Percentiles rank a stretch among this genome's conserved stretches.
Evolutionary conservation across 768 basidiomycete genomes (phyloP).

Genomic region (Pulveroboletus sp.): DNA sequence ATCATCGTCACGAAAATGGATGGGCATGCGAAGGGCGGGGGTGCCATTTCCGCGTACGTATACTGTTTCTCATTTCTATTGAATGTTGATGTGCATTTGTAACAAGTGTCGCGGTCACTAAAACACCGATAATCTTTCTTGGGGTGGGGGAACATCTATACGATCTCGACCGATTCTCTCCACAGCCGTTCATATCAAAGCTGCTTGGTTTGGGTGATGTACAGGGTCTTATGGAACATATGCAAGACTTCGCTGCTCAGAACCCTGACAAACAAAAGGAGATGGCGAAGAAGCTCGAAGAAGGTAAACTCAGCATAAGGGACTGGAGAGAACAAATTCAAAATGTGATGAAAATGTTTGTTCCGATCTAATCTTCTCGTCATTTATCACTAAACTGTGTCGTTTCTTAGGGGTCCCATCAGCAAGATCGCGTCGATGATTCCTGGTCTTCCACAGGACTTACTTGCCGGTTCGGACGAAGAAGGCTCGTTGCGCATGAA

Average conservation of each 20-base stretch:
- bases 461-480: slow-evolving; percentile 90
- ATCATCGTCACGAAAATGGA: slow-evolving; percentile 99
- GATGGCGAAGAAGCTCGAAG: slow-evolving; percentile 95
- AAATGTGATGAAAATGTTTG: slow-evolving; percentile 96
- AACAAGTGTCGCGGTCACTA: slow-evolving; percentile 90
- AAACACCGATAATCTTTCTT: slow-evolving; percentile 97
- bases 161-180: slow-evolving; percentile 93
- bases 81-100: slow-evolving; percentile 9
- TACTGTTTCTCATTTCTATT: neutral
- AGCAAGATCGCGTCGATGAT: slow-evolving; percentile 99
- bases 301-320: slow-evolving; percentile 93
- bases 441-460: slow-evolving; percentile 88
- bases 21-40: slow-evolving; percentile 98
- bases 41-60: slow-evolving; percentile 96
- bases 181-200: slow-evolving; percentile 96
- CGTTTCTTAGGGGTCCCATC: slow-evolving; percentile 80
- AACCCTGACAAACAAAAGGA: slow-evolving; percentile 98
- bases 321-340: slow-evolving; percentile 98
- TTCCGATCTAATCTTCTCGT: slow-evolving; percentile 11
- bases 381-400: slow-evolving; percentile 4
- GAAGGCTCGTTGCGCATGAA: slow-evolving; percentile 90
- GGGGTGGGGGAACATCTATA: slow-evolving; percentile 98
- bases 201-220: slow-evolving; percentile 93
- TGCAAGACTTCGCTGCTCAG: slow-evolving; percentile 91
- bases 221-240: slow-evolving; percentile 96